phyloP scores from a whole-genome alignment of 2,329 filamentous ascomycete genomes.

The Sporothrix brunneoviolacea region DNA sequence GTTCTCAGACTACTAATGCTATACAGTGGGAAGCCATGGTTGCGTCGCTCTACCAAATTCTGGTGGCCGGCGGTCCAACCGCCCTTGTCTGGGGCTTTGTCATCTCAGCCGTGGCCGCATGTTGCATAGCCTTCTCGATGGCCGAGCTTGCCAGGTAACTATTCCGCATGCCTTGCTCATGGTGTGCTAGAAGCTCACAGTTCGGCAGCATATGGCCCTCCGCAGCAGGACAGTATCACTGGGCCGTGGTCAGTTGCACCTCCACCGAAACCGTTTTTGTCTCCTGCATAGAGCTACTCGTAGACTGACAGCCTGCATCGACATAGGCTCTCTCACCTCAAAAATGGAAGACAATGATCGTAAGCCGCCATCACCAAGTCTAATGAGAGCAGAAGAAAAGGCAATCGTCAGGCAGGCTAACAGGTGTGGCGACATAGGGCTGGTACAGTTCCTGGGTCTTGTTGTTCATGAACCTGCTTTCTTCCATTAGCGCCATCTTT shows the following conservation, averaged over 20 bases:
- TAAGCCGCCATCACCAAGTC: not conserved
- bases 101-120: not conserved
- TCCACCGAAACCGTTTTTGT: not conserved
- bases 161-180: not conserved
- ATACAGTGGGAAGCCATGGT: conserved; percentile 4
- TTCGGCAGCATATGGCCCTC: not conserved
- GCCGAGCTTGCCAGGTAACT: conserved; percentile 6
- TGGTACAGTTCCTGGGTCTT: conserved; percentile 8
- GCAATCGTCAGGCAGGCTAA: not conserved
- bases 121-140: conserved; percentile 7
- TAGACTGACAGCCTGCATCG: not conserved
- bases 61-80: conserved; percentile 6
- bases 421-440: not conserved
- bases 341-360: not conserved
- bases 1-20: not conserved
- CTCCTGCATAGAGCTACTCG: not conserved
- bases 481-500: conserved; percentile 9
- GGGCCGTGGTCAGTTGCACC: not conserved
- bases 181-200: not conserved
- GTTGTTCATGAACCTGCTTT: conserved; percentile 2
- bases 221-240: conserved; percentile 1
- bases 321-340: not conserved
- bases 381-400: not conserved
- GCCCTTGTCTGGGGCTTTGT: conserved; percentile 6
- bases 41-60: conserved; percentile 7